A percentile compares a stretch with the other conserved stretches of the same genome.
Evolutionary conservation across 441 rosid genomes (phyloP).

Genomic region (Corymbia calophylla): DNA sequence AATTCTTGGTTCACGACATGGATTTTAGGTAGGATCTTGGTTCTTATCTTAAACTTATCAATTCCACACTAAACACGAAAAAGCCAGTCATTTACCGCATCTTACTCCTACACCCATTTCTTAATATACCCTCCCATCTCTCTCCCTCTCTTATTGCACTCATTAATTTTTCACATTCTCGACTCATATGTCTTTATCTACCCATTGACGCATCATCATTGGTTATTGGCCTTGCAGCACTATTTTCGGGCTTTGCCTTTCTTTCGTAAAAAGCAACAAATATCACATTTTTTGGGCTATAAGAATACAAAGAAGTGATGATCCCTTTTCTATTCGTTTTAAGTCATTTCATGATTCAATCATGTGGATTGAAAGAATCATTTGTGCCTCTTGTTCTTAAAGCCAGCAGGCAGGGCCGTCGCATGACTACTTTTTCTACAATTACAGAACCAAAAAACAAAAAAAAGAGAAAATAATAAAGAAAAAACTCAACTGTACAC

Average conservation of each 20-base stretch:
- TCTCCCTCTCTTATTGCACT: neutral
- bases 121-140: neutral
- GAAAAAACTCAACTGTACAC: neutral
- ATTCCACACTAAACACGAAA: neutral
- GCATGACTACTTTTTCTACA: neutral
- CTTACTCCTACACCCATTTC: neutral
- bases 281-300: neutral
- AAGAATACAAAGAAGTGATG: neutral
- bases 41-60: neutral
- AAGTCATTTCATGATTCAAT: neutral
- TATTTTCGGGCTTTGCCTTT: neutral
- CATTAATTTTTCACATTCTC: neutral
- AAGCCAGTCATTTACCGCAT: neutral
- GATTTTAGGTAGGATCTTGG: neutral
- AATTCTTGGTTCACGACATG: neutral
- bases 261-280: neutral
- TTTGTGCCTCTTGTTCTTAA: neutral
- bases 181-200: neutral
- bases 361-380: neutral
- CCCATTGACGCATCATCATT: accelerated
- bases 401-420: neutral
- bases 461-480: neutral
- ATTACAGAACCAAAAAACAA: neutral
- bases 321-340: neutral
- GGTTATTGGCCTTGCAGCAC: neutral